Conservation (phyloP, 2,329 filamentous ascomycete genomes). For the Ascochyta fabae region DNA sequence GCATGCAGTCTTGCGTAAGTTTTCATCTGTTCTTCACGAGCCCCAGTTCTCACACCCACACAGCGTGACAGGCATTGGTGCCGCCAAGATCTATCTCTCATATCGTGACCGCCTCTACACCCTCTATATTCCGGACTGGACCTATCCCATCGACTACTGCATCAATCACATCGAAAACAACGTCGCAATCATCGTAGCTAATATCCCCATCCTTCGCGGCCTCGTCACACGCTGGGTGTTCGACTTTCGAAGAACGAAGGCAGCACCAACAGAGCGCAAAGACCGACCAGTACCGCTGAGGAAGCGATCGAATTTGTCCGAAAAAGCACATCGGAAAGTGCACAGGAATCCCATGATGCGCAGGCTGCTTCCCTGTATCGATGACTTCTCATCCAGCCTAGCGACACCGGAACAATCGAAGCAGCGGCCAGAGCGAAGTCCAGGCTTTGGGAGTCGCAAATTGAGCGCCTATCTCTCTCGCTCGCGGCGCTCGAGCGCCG, state of each 20-base stretch:
- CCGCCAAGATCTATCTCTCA: conserved; percentile 50
- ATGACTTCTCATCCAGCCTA: conserved; percentile 46
- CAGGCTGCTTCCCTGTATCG: conserved; percentile 46
- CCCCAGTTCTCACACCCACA: not conserved
- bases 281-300: conserved; percentile 39
- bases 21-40: not conserved
- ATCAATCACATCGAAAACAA: conserved; percentile 53
- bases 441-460: conserved; percentile 25
- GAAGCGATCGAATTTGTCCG: conserved; percentile 36
- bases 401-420: conserved; percentile 23
- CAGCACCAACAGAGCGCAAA: conserved; percentile 42
- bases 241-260: conserved; percentile 42
- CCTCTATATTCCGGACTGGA: conserved; percentile 48
- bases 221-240: conserved; percentile 51
- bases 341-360: conserved; percentile 33
- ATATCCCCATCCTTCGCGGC: conserved; percentile 50
- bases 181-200: conserved; percentile 51
- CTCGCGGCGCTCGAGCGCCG: conserved; percentile 38
- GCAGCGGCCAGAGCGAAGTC: conserved; percentile 1
- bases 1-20: conserved; percentile 49
- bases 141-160: conserved; percentile 51
- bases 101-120: conserved; percentile 50
- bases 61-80: conserved; percentile 49
- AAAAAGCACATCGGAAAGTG: conserved; percentile 29
- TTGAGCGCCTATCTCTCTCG: conserved; percentile 36